Percentiles rank a stretch among this genome's conserved stretches.
phyloP scores from a whole-genome alignment of 202 grass and related monocot species.

The Saccharum hybrid region DNA sequence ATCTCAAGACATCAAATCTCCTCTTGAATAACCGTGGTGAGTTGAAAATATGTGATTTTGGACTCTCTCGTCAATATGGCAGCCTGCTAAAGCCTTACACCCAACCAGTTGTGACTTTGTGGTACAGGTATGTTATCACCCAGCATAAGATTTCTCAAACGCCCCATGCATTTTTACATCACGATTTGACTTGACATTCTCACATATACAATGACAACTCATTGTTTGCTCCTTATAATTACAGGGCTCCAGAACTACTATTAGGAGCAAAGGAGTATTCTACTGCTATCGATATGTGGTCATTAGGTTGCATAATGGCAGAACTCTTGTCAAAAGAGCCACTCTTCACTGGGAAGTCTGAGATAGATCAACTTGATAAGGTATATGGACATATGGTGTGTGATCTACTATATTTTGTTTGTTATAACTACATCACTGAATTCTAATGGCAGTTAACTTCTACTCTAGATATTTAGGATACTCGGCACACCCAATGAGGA shows the following conservation, averaged over 20 bases:
- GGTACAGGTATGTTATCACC: slow-evolving; percentile 71
- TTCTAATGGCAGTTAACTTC: slow-evolving; percentile 43
- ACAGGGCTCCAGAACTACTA: slow-evolving; percentile 86
- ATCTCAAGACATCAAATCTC: slow-evolving; percentile 95
- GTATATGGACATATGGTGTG: slow-evolving; percentile 42
- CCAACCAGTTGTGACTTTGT: slow-evolving; percentile 90
- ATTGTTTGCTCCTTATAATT: slow-evolving; percentile 17
- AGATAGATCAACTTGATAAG: slow-evolving; percentile 79
- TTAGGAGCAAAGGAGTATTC: slow-evolving; percentile 92
- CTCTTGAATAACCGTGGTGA: slow-evolving; percentile 86
- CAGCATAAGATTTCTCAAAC: slow-evolving; percentile 27
- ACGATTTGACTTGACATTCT: slow-evolving; percentile 1
- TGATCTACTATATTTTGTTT: slow-evolving; percentile 43
- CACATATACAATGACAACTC: slow-evolving; percentile 27
- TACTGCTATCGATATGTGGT: slow-evolving; percentile 96
- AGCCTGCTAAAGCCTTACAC: slow-evolving; percentile 88
- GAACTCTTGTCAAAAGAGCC: slow-evolving; percentile 80
- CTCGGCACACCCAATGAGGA: slow-evolving; percentile 76
- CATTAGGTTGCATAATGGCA: slow-evolving; percentile 92
- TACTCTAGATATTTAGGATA: slow-evolving; percentile 78
- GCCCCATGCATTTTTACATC: not conserved
- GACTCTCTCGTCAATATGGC: slow-evolving; percentile 89
- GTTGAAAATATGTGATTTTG: slow-evolving; percentile 97
- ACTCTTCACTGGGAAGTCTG: slow-evolving; percentile 71
- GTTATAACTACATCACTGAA: slow-evolving; percentile 22